Evolutionary conservation across 2,329 filamentous ascomycete species (phyloP).

Genomic region (Fusarium sp.): DNA sequence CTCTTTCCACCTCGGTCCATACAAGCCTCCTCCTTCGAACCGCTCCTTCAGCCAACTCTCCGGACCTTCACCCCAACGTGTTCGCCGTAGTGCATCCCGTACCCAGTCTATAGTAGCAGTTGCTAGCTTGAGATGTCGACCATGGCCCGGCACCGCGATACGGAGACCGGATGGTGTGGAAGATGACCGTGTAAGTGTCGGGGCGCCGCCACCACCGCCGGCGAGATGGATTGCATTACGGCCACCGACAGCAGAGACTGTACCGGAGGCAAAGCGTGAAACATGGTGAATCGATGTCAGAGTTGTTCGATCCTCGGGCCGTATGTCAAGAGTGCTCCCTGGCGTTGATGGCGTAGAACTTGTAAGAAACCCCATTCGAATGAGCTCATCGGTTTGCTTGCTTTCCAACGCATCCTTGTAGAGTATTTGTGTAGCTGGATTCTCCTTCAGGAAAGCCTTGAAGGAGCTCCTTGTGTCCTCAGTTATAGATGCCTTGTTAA

Average conservation of each 20-base stretch:
- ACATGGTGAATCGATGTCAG: slow-evolving; percentile 71
- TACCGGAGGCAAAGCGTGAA: slow-evolving; percentile 74
- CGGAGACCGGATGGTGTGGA: slow-evolving; percentile 52
- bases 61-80: slow-evolving; percentile 71
- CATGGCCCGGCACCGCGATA: slow-evolving; percentile 74
- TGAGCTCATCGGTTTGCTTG: slow-evolving; percentile 66
- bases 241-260: slow-evolving; percentile 75
- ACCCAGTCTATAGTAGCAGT: slow-evolving; percentile 71
- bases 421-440: slow-evolving; percentile 57
- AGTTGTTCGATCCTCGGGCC: slow-evolving; percentile 65
- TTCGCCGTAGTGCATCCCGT: slow-evolving; percentile 66
- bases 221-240: slow-evolving; percentile 71
- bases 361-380: slow-evolving; percentile 75
- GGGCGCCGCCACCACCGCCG: slow-evolving; percentile 64
- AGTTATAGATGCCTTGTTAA: slow-evolving; percentile 54
- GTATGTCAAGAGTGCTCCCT: slow-evolving; percentile 55
- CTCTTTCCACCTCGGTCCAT: slow-evolving; percentile 67
- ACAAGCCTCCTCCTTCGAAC: slow-evolving; percentile 72
- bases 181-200: slow-evolving; percentile 44
- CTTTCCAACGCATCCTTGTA: slow-evolving; percentile 51
- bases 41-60: slow-evolving; percentile 71
- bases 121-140: slow-evolving; percentile 73
- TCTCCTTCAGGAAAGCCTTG: slow-evolving; percentile 59
- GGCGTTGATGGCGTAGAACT: slow-evolving; percentile 49
- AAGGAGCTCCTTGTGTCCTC: slow-evolving; percentile 63